These are phyloP conservation scores for Aspergillus latus DNA, from an alignment of 2,329 filamentous ascomycete genomes.

Conservation along the genomic window DNA sequence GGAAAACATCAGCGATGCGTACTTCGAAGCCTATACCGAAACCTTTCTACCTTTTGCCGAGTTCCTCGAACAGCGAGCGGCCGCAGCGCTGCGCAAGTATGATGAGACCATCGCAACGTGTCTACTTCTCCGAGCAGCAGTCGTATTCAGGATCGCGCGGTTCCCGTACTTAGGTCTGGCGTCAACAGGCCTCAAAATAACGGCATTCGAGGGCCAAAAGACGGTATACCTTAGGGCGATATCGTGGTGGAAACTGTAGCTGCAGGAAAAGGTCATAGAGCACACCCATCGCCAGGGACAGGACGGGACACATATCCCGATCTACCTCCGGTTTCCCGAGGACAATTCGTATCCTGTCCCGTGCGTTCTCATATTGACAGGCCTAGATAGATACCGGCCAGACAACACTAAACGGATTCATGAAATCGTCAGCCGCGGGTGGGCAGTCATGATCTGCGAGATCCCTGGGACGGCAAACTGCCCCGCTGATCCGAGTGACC, in stretches of 20 bases:
- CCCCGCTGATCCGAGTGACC: constrained; percentile 62
- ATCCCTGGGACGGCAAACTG: constrained; percentile 69
- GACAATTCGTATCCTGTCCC: constrained; percentile 50
- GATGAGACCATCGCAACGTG: constrained; percentile 57
- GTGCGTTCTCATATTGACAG: constrained; percentile 57
- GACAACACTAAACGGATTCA: constrained; percentile 55
- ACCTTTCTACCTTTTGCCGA: constrained; percentile 63
- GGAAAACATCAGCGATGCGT: constrained; percentile 64
- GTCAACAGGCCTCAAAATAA: constrained; percentile 51
- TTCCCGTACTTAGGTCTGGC: constrained; percentile 56
- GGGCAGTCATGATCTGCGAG: constrained; percentile 63
- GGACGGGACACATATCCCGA: constrained; percentile 60
- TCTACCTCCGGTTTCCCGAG: constrained; percentile 64
- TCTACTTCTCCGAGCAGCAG: constrained; percentile 68
- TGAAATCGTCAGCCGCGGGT: constrained; percentile 63
- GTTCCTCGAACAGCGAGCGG: constrained; percentile 55
- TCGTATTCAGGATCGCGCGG: constrained; percentile 70
- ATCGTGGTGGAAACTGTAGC: constrained; percentile 55
- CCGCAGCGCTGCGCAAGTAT: constrained; percentile 50
- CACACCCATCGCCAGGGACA: constrained; percentile 52
- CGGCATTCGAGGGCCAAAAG: constrained; percentile 67
- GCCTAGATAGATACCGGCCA: constrained; percentile 60
- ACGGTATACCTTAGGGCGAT: constrained; percentile 60
- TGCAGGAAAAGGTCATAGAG: constrained; percentile 62
- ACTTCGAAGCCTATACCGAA: constrained; percentile 63